Percentiles rank a stretch among this genome's conserved stretches.
Evolutionary conservation across 1,284 basidiomycete genomes (phyloP).

Genomic region (Leccinum griseonigrum): DNA sequence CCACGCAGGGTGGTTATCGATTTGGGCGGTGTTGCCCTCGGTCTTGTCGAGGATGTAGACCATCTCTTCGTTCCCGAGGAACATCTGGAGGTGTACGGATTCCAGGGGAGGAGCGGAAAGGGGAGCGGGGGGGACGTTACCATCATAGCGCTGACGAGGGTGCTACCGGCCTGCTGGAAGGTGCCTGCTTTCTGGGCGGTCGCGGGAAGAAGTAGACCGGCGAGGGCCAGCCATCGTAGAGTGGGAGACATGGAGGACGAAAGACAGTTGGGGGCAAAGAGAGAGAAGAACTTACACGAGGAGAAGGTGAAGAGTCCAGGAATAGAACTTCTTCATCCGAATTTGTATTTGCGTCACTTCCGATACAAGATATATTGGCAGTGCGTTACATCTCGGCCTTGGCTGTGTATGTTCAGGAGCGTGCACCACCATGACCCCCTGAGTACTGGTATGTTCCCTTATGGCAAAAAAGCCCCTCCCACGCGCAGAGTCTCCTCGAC

Average conservation of each 20-base stretch:
- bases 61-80: slow-evolving; percentile 52
- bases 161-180: slow-evolving; percentile 19
- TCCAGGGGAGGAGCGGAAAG: no score
- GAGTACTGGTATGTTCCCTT: neutral
- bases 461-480: neutral
- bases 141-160: slow-evolving; percentile 32
- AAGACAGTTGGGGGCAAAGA: neutral
- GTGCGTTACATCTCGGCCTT: neutral
- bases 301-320: neutral
- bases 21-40: slow-evolving; percentile 56
- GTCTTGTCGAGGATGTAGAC: slow-evolving; percentile 61
- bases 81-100: slow-evolving; percentile 43
- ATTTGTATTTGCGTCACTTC: neutral
- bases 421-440: no score
- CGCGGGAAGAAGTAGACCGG: slow-evolving; percentile 6
- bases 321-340: neutral
- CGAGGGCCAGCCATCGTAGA: slow-evolving; percentile 11
- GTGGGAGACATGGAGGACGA: slow-evolving; percentile 5
- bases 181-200: slow-evolving; percentile 21
- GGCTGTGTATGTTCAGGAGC: no score
- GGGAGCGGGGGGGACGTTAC: slow-evolving; percentile 2
- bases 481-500: neutral
- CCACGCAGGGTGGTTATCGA: slow-evolving; percentile 57
- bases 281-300: no score
- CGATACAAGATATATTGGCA: neutral